These are phyloP conservation scores for Flaveria linearis DNA, from an alignment of 129 eudicot species.

Conservation along the genomic window DNA sequence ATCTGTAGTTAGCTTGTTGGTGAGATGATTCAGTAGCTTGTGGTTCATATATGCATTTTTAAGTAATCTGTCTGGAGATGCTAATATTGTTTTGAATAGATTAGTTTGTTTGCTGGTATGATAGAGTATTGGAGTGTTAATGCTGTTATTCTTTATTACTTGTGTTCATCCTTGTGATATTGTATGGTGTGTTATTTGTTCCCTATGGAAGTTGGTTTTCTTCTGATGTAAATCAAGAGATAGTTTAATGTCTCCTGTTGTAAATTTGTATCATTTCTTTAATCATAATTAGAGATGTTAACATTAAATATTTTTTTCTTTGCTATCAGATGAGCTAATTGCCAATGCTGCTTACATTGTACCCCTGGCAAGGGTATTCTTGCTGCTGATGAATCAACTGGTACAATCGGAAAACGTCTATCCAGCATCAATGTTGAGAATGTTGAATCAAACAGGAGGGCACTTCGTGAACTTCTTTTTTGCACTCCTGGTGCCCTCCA, in stretches of 20 bases:
- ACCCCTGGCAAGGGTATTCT: too few species aligned
- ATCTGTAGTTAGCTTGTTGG: not conserved
- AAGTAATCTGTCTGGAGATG: too few species aligned
- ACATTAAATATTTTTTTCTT: not conserved
- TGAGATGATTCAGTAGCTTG: too few species aligned
- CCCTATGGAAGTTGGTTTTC: not conserved
- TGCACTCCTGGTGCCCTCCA: too few species aligned
- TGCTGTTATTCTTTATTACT: not conserved
- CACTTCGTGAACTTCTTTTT: too few species aligned
- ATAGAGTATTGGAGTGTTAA: not conserved
- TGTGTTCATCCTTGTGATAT: not conserved
- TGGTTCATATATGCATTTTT: too few species aligned
- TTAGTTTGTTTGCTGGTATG: not conserved
- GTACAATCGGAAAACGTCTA: too few species aligned
- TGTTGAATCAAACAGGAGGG: too few species aligned
- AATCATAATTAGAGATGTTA: not conserved
- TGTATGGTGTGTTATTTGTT: not conserved
- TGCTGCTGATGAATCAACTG: too few species aligned
- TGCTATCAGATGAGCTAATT: constrained; percentile 11
- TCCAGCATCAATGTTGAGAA: too few species aligned
- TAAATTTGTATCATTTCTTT: not conserved
- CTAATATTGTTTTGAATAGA: not conserved
- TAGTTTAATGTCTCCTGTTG: not conserved
- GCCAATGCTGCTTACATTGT: constrained; percentile 21
- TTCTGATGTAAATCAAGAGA: not conserved